These are phyloP conservation scores for Saccharomycopsis malanga DNA, from an alignment of 805 yeast genomes.

Conservation along the genomic window DNA sequence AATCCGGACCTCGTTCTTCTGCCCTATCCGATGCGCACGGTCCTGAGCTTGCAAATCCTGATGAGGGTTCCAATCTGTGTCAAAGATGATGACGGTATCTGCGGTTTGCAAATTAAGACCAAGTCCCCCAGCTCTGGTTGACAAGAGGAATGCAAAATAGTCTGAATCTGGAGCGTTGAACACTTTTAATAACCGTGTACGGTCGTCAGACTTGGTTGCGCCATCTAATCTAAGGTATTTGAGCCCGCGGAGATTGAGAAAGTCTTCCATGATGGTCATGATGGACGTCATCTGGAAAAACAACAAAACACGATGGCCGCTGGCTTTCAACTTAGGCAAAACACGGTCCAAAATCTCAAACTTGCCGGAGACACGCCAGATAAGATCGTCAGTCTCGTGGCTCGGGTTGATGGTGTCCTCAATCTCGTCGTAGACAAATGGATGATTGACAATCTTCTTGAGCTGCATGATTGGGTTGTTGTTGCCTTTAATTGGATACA, in stretches of 20 bases:
- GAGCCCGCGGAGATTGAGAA: slow-evolving; percentile 55
- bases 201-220: slow-evolving; percentile 76
- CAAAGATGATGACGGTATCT: slow-evolving; percentile 79
- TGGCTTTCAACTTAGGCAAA: slow-evolving; percentile 63
- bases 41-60: slow-evolving; percentile 90
- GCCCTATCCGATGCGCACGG: slow-evolving; percentile 86
- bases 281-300: slow-evolving; percentile 88
- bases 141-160: slow-evolving; percentile 68
- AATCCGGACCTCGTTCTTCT: slow-evolving; percentile 79
- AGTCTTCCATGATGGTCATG: slow-evolving; percentile 88
- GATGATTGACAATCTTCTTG: slow-evolving; percentile 81
- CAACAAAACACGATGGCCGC: slow-evolving; percentile 73
- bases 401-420: slow-evolving; percentile 63
- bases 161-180: slow-evolving; percentile 74
- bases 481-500: slow-evolving; percentile 59
- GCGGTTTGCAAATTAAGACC: slow-evolving; percentile 84
- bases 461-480: slow-evolving; percentile 82
- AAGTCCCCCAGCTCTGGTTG: slow-evolving; percentile 87
- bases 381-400: slow-evolving; percentile 52
- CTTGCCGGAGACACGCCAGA: slow-evolving; percentile 76
- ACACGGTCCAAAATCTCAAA: slow-evolving; percentile 72
- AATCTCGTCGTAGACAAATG: slow-evolving; percentile 78
- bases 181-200: slow-evolving; percentile 63
- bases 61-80: slow-evolving; percentile 89
- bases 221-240: slow-evolving; percentile 77